Evolutionary conservation across 768 basidiomycete genomes (phyloP).

Genomic region (Steccherinum ochraceum): DNA sequence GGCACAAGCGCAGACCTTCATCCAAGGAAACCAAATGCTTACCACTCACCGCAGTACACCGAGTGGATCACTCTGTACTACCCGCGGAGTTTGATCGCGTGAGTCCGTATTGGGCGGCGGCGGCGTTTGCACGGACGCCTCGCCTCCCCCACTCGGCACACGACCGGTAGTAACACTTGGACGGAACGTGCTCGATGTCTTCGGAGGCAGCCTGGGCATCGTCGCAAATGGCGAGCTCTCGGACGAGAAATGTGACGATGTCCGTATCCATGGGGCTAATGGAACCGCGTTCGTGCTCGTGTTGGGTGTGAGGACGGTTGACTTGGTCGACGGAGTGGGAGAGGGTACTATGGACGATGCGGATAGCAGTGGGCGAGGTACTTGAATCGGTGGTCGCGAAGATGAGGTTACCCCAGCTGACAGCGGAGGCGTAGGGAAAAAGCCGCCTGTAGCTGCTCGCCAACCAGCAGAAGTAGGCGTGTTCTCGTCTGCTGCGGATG

Average conservation of each 20-base stretch:
- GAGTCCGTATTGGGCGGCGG: not conserved
- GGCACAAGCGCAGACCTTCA: too few relatives aligned
- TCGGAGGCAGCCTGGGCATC: constrained; percentile 42
- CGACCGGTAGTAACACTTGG: too few relatives aligned
- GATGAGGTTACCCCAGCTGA: constrained; percentile 7
- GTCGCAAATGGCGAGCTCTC: constrained; percentile 38
- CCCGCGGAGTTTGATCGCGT: not conserved
- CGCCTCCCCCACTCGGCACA: too few relatives aligned
- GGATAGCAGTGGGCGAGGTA: not conserved
- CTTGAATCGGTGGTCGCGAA: constrained; percentile 7
- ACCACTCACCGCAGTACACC: not conserved
- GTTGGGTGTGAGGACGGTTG: constrained; percentile 13
- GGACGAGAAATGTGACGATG: constrained; percentile 41
- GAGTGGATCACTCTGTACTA: not conserved
- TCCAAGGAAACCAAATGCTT: too few relatives aligned
- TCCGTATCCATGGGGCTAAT: constrained; percentile 52
- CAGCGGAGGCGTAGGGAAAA: constrained; percentile 14
- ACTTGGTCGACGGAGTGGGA: constrained; percentile 12
- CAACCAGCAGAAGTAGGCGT: constrained; percentile 2
- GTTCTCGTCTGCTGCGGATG: constrained; percentile 10
- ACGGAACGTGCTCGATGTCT: not conserved
- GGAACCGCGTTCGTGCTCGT: constrained; percentile 15
- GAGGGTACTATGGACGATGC: constrained; percentile 7
- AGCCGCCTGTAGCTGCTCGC: constrained; percentile 12
- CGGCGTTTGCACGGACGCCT: not conserved